A percentile compares a stretch with the other conserved stretches of the same genome.
Conservation (phyloP, 352 stramenopile species). For the Bremia lactucae region DNA sequence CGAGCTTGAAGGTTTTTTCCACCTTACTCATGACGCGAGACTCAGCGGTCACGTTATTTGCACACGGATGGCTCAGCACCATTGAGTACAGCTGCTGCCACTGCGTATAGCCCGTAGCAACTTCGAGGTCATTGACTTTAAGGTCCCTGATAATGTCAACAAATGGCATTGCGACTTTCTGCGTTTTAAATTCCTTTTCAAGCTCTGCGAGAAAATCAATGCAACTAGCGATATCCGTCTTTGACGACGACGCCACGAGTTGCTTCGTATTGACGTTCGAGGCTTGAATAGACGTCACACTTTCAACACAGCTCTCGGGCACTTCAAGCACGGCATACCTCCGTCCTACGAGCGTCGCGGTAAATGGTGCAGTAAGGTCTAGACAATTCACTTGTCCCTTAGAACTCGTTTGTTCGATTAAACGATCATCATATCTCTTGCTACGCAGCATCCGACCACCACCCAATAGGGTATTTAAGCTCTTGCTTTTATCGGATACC, state of each 20-base stretch:
- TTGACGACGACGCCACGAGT: constrained; percentile 47
- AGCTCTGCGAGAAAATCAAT: constrained; percentile 69
- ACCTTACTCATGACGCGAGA: constrained; percentile 57
- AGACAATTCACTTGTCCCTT: constrained; percentile 23
- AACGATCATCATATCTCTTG: constrained; percentile 42
- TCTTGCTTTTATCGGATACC: constrained; percentile 10
- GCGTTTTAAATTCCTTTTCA: constrained; percentile 48
- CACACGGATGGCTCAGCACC: constrained; percentile 43
- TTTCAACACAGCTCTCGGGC: constrained; percentile 67
- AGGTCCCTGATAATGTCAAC: constrained; percentile 68
- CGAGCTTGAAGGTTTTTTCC: constrained; percentile 63
- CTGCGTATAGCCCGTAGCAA: constrained; percentile 46
- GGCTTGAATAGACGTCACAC: constrained; percentile 37
- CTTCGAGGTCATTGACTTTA: constrained; percentile 72
- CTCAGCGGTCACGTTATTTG: constrained; percentile 18
- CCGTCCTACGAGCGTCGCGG: constrained; percentile 45
- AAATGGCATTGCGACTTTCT: constrained; percentile 37
- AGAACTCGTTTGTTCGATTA: constrained; percentile 26
- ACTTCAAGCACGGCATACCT: constrained; percentile 66
- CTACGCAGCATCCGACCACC: constrained; percentile 34
- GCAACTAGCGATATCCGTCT: constrained; percentile 59
- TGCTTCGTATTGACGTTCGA: constrained; percentile 48
- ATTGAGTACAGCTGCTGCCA: constrained; percentile 50
- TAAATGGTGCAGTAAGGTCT: constrained; percentile 43
- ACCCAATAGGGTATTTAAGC: constrained; percentile 8